Conservation (phyloP, 192 early-diverging fungal species). For the Podila clonocystis region DNA sequence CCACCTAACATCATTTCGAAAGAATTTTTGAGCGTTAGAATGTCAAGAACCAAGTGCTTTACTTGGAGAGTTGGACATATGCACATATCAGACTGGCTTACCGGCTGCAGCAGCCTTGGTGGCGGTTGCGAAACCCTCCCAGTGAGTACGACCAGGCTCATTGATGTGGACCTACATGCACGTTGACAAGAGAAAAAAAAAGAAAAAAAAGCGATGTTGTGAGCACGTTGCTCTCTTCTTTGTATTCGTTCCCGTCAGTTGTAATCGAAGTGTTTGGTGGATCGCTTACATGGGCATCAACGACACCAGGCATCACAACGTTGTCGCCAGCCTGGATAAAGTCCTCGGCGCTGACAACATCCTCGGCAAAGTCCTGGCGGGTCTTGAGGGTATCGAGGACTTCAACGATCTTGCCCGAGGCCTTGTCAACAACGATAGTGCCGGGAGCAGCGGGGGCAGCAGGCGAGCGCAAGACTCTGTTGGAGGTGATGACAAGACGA, state of each 20-base stretch:
- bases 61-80: no score
- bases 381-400: conserved; percentile 48
- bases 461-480: conserved; percentile 51
- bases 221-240: not conserved
- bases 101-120: conserved; percentile 84
- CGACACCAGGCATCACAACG: conserved; percentile 76
- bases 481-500: conserved; percentile 43
- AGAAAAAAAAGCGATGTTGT: conserved; percentile 7
- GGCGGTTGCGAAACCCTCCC: conserved; percentile 86
- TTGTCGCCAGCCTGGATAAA: conserved; percentile 63
- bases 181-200: conserved; percentile 2
- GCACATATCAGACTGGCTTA: conserved; percentile 4
- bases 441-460: conserved; percentile 57
- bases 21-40: not conserved
- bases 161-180: conserved; percentile 77
- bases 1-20: conserved; percentile 56
- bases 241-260: not conserved
- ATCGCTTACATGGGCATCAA: conserved; percentile 70
- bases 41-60: no score
- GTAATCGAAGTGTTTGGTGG: conserved; percentile 5
- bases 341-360: conserved; percentile 52
- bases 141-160: conserved; percentile 86
- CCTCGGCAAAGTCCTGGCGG: conserved; percentile 34
- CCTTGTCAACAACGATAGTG: conserved; percentile 66
- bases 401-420: conserved; percentile 60